Evolutionary conservation across 73 alveolate species (phyloP).

Genomic region (Blepharisma japonicum): DNA sequence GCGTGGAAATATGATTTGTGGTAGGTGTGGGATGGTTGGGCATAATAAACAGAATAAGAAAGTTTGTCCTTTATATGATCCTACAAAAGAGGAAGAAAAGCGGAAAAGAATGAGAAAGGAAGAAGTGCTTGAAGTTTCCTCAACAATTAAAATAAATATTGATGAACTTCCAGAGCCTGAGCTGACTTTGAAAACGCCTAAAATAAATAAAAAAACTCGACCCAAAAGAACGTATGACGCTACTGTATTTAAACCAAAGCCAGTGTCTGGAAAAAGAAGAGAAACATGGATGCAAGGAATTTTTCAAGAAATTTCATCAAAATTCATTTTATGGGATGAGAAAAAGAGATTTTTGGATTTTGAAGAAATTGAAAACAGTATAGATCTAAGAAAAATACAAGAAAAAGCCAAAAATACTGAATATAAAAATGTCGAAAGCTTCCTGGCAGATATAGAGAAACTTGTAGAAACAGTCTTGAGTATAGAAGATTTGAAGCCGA

Average conservation of each 20-base stretch:
- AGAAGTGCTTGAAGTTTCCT: background rate
- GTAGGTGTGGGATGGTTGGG: constrained; percentile 29
- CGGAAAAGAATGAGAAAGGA: background rate
- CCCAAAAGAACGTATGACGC: background rate
- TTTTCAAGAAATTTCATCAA: constrained; percentile 35
- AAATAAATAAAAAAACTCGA: constrained; percentile 7
- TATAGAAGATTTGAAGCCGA: background rate
- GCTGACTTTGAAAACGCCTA: constrained; percentile 1
- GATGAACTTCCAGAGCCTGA: background rate
- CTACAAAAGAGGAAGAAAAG: constrained; percentile 7
- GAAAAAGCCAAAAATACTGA: constrained; percentile 51
- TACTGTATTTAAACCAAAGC: background rate
- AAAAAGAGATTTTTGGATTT: constrained; percentile 61
- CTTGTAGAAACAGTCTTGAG: too few species aligned
- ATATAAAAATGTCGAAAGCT: constrained; percentile 31
- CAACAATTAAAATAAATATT: background rate
- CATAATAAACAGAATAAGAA: background rate
- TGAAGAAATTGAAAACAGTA: constrained; percentile 60
- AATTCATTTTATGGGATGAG: constrained; percentile 36
- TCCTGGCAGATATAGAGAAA: constrained; percentile 28
- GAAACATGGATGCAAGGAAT: constrained; percentile 35
- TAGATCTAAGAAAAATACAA: constrained; percentile 63
- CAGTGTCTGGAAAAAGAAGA: constrained; percentile 8
- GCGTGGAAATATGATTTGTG: background rate
- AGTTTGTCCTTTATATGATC: constrained; percentile 7